Percentiles rank a stretch among this genome's conserved stretches.
Evolutionary conservation across 2,329 filamentous ascomycete genomes (phyloP).

Genomic region (Fusarium sp.): DNA sequence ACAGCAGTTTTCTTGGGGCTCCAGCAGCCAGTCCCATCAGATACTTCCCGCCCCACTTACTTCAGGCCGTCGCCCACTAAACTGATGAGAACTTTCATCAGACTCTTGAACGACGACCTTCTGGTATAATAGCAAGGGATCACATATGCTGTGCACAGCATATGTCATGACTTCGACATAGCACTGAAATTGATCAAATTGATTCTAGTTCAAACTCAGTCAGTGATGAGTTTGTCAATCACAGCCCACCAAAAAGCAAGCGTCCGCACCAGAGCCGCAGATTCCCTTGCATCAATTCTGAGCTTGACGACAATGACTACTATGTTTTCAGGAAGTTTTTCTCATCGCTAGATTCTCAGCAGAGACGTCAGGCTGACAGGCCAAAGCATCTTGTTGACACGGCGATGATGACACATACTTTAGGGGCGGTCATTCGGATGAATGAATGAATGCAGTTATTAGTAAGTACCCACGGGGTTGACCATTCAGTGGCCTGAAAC

Average conservation of each 20-base stretch:
- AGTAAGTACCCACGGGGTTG: too few relatives aligned
- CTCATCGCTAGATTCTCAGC: rapidly evolving
- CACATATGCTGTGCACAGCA: rapidly evolving
- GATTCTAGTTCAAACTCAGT: background rate
- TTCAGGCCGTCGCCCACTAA: background rate
- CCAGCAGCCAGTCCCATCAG: background rate
- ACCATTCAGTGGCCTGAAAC: too few relatives aligned
- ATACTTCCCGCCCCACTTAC: background rate
- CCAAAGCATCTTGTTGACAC: too few relatives aligned
- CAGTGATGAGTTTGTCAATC: background rate
- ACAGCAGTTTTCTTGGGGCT: rapidly evolving
- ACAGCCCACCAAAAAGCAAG: background rate
- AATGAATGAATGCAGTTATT: too few relatives aligned
- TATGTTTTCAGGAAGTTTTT: background rate
- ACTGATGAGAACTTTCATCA: background rate
- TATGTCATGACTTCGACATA: background rate
- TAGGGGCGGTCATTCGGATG: too few relatives aligned
- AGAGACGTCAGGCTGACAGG: too few relatives aligned
- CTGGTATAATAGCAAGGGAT: background rate
- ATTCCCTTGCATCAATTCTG: background rate
- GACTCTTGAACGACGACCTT: background rate
- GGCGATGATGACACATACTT: too few relatives aligned
- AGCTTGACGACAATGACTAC: background rate
- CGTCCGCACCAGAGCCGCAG: background rate
- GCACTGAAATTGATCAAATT: rapidly evolving